A percentile compares a stretch with the other conserved stretches of the same genome.
phyloP scores from a whole-genome alignment of 768 basidiomycete genomes.

The Termitomyces eurrhizus region DNA sequence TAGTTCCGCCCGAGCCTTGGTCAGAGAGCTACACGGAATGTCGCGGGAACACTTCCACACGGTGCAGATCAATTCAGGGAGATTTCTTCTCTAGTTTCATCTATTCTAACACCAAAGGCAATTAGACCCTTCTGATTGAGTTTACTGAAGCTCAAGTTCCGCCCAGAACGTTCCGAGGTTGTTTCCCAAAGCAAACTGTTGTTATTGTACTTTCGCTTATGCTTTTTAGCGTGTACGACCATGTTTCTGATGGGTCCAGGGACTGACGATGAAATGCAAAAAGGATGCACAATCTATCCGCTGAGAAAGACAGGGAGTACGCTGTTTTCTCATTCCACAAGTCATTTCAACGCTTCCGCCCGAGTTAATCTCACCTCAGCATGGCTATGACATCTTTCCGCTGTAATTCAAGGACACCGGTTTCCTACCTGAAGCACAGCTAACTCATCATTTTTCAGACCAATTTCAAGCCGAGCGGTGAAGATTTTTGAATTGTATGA shows the following conservation, averaged over 20 bases:
- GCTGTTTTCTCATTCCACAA: not conserved
- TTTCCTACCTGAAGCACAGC: slow-evolving; percentile 28
- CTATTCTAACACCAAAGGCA: too few relatives aligned
- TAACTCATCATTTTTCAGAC: slow-evolving; percentile 15
- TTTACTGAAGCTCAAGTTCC: too few relatives aligned
- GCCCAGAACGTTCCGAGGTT: not conserved
- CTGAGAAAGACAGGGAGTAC: not conserved
- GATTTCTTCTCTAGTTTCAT: too few relatives aligned
- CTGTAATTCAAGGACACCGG: slow-evolving; percentile 27
- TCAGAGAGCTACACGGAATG: too few relatives aligned
- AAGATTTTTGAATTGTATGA: slow-evolving; percentile 12
- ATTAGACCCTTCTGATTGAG: too few relatives aligned
- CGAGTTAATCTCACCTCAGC: slow-evolving; percentile 10
- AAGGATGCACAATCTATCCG: not conserved
- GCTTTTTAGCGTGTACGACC: not conserved
- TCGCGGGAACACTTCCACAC: too few relatives aligned
- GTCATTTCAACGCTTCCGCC: not conserved
- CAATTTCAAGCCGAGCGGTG: not conserved
- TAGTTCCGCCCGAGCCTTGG: too few relatives aligned
- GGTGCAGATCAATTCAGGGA: too few relatives aligned
- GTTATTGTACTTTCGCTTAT: not conserved
- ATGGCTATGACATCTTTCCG: slow-evolving; percentile 30
- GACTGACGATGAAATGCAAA: not conserved
- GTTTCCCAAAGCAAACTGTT: not conserved
- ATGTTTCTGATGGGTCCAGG: not conserved